A percentile compares a stretch with the other conserved stretches of the same genome.
Evolutionary conservation across 371 early-diverging fungal genomes (phyloP).

Genomic region (Mortierella sp.): DNA sequence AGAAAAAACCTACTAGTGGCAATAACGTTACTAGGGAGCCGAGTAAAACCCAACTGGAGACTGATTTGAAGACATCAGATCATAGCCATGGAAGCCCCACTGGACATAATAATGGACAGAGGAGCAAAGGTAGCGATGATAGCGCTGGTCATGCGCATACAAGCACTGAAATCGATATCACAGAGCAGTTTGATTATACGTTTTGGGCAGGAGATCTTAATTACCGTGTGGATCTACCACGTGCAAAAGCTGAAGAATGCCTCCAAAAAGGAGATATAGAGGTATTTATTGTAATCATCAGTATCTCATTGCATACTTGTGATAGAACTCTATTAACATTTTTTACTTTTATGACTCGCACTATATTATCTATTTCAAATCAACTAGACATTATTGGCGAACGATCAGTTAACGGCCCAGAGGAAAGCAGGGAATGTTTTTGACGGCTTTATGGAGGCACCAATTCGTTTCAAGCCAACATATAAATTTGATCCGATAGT

Average conservation of each 20-base stretch:
- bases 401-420: conserved; percentile 74
- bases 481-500: conserved; percentile 83
- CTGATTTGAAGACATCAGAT: neutral
- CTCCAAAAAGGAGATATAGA: conserved; percentile 61
- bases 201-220: conserved; percentile 89
- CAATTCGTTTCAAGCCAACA: conserved; percentile 88
- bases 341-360: neutral
- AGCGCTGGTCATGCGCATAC: conserved; percentile 38
- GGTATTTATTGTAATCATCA: conserved; percentile 36
- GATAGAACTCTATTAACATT: neutral
- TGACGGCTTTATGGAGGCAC: conserved; percentile 77
- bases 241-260: conserved; percentile 66
- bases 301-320: neutral
- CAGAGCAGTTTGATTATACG: conserved; percentile 73
- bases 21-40: neutral
- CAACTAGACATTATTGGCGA: conserved; percentile 62
- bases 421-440: conserved; percentile 64
- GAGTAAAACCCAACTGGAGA: neutral
- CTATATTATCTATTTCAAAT: neutral
- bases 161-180: conserved; percentile 31
- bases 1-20: neutral
- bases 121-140: conserved; percentile 15
- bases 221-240: conserved; percentile 75
- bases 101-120: neutral
- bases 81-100: neutral